phyloP scores from a whole-genome alignment of 371 early-diverging fungal genomes.

The Haplosporangium sp. region DNA sequence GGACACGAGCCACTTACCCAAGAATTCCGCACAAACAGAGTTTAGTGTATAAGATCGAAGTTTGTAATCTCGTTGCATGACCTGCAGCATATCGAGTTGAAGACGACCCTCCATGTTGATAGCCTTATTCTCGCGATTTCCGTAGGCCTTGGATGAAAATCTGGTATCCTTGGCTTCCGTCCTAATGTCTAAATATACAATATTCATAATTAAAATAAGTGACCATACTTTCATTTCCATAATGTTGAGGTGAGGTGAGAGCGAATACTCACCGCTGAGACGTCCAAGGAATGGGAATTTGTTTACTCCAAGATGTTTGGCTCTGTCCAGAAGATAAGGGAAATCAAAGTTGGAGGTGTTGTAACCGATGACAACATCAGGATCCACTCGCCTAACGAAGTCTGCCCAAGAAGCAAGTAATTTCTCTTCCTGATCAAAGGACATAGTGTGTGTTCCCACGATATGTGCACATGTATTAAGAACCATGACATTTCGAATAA shows the following conservation, averaged over 20 bases:
- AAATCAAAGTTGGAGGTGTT: slow-evolving; percentile 99
- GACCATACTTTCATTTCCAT: too few species aligned
- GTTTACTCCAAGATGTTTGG: slow-evolving; percentile 79
- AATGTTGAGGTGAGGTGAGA: too few species aligned
- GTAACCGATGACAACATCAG: slow-evolving; percentile 99
- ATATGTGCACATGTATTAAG: slow-evolving; percentile 92
- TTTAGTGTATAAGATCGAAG: slow-evolving; percentile 98
- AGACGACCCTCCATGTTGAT: slow-evolving; percentile 96
- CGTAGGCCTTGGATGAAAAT: slow-evolving; percentile 95
- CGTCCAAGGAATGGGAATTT: slow-evolving; percentile 92
- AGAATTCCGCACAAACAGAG: slow-evolving; percentile 96
- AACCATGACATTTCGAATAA: slow-evolving; percentile 95
- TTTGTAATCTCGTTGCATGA: slow-evolving; percentile 98
- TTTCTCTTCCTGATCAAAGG: slow-evolving; percentile 88
- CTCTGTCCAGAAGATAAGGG: slow-evolving; percentile 97
- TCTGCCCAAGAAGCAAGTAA: slow-evolving; percentile 92
- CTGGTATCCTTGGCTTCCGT: slow-evolving; percentile 87
- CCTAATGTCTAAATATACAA: slow-evolving; percentile 39
- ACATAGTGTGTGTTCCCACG: slow-evolving; percentile 91
- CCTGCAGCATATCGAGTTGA: slow-evolving; percentile 95
- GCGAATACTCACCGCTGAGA: slow-evolving; percentile 62
- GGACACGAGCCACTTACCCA: slow-evolving; percentile 64
- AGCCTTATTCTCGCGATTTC: slow-evolving; percentile 90
- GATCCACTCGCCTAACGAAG: slow-evolving; percentile 90
- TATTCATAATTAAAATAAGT: neutral